Conservation (phyloP, 345 rosid genomes). For the Ceriops decandra region DNA sequence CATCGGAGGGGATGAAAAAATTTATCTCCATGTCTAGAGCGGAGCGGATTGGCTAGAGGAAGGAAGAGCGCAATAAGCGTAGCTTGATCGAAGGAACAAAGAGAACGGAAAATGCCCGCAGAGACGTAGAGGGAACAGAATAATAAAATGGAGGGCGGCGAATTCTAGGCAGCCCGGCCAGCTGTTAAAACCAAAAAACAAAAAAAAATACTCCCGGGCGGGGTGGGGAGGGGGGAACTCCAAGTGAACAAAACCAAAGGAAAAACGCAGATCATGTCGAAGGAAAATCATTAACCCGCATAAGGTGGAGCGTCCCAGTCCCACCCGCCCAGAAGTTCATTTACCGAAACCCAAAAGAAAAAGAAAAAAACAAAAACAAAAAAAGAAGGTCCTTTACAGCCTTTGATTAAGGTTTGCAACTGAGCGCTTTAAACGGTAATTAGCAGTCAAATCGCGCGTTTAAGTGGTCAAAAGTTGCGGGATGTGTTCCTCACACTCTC, state of each 20-base stretch:
- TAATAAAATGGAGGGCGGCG: slow-evolving; percentile 79
- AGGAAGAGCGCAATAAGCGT: slow-evolving; percentile 19
- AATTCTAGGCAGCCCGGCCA: slow-evolving; percentile 76
- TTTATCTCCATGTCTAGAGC: background rate
- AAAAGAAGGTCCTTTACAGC: too few relatives aligned
- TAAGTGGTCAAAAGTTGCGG: slow-evolving; percentile 1
- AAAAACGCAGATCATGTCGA: too few relatives aligned
- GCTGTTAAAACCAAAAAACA: too few relatives aligned
- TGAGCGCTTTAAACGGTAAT: background rate
- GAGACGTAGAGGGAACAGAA: slow-evolving; percentile 43
- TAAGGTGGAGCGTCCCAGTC: slow-evolving; percentile 8
- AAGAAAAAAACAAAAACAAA: too few relatives aligned
- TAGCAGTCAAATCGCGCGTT: too few relatives aligned
- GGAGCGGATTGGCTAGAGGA: slow-evolving; percentile 6
- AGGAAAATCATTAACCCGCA: slow-evolving; percentile 7
- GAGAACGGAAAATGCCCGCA: slow-evolving; percentile 49
- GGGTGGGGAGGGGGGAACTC: too few relatives aligned
- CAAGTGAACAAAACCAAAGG: too few relatives aligned
- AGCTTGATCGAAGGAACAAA: slow-evolving; percentile 31
- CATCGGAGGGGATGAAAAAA: background rate
- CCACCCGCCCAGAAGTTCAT: background rate
- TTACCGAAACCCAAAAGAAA: background rate
- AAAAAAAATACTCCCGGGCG: too few relatives aligned
- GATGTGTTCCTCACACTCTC: background rate
- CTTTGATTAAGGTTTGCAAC: too few relatives aligned